Evolutionary conservation across 805 yeast genomes (phyloP), one percentile per base, ranked within the genome.

Genomic region (Priceomyces carsonii): DNA sequence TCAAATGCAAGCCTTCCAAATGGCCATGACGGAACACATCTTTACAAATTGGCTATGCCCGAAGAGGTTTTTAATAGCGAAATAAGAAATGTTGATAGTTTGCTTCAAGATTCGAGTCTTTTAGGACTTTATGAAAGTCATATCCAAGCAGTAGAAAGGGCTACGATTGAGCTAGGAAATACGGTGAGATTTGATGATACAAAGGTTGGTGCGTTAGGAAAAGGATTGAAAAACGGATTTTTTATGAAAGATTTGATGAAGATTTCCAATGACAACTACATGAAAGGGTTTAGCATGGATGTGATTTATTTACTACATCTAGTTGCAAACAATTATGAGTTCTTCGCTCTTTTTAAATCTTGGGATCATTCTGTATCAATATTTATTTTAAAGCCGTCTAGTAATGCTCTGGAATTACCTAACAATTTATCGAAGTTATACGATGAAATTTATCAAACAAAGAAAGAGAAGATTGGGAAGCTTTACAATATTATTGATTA

Each of bases 191-290:
- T 90, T 44, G 86, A 80, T 43, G 82, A 82, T 29, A 66, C 78
- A 1, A 70, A 75, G 36, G 75, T 86, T n/a, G 96, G 97, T 6
- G 79, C 89, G 0, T 65, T 95, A 7, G 95, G 97, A 6, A 77
- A 75, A 49, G 95, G 96, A 18, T 63, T 93, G 38, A 89, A 86
- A 47, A 73, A 75, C 39, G 99, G 99, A 0, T 95, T 95, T 58
- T 78, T 83, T 9, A 52, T 75, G 37, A 76, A 76, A 33, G 80
- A 81, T 55, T 55, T 77, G 36, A 58, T 78, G 22, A 63, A 65
- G 18, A 61, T 73, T 5, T 75, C 77, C 4, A 56, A 74, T 9
- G 69, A 66, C 3, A 58, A 66, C 27, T 87, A 88, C 48, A 60
- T 88, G 44, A 60, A 66, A 32, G 60, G 70, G 23, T 77, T 82